Evolutionary conservation across 1,139 yeast genomes (phyloP), one percentile per base, ranked within the genome.

Genomic region (Saccharomyces hybrid): DNA sequence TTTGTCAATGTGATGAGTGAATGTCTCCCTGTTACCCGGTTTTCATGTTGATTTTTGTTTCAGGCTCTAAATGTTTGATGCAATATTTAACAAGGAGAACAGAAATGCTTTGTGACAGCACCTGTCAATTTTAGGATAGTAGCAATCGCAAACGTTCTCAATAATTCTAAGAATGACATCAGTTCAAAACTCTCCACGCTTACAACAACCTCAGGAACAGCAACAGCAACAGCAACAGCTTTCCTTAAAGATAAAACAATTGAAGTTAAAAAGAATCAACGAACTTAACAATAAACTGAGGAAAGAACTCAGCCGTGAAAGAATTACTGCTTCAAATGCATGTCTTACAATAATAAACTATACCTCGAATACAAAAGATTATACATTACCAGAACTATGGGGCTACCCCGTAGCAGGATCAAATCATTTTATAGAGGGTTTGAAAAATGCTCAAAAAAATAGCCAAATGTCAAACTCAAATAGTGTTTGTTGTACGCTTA

Each of bases 261-360:
- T 86, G 57, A 85, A 85, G 68, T 73, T 85, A 51, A 83, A 80
- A 63, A 75, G 95, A 58, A 78, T 85, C 32, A 76, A 78, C 54
- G 86, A 84, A 61, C 74, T 85, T 50, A 85, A 84, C 64, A 67
- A 71, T 11, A 78, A 81, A 55, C 71, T 86, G 47, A 79, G 76
- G 58, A 76, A 76, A 41, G 80, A 83, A 51, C 69, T 87, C 48
- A 67, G 76, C 7, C 71, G 81, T 54, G 84, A 84, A 7, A 71
- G 95, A 56, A 80, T 84, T 8, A 81, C 84, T 42, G 87, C 89
- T 3, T 84, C 89, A 16, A 81, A 80, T 59, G 87, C 89, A 6
- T 81, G 87, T 47, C 70, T 78, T 63, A 76, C 68, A 58, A 76
- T 63, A 25, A 71, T 73, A 13, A 75, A 78, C 55, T 77, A 76